A percentile compares a stretch with the other conserved stretches of the same genome.
Evolutionary conservation across 1,139 yeast species (phyloP).

Genomic region (Yamadazyma triangularis): DNA sequence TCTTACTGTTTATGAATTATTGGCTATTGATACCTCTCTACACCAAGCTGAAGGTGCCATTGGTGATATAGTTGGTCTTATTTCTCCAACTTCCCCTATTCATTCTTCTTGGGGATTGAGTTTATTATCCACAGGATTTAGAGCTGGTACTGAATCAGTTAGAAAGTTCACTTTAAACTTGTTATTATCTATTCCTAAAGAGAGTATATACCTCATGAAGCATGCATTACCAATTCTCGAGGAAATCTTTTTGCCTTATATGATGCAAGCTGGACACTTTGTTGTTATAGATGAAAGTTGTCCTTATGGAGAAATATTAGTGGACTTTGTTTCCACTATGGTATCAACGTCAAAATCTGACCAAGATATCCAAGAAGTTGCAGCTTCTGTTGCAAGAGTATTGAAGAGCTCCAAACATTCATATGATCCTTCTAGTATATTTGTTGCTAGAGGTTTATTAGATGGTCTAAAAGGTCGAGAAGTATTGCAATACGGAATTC

Average conservation of each 20-base stretch:
- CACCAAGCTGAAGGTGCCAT: conserved; percentile 84
- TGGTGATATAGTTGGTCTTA: conserved; percentile 54
- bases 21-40: conserved; percentile 80
- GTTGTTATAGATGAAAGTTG: conserved; percentile 39
- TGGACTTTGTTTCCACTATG: conserved; percentile 44
- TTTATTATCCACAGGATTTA: conserved; percentile 69
- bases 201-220: conserved; percentile 47
- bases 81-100: conserved; percentile 48
- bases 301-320: conserved; percentile 52
- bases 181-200: conserved; percentile 48
- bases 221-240: conserved; percentile 47
- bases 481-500: conserved; percentile 9
- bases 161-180: conserved; percentile 59
- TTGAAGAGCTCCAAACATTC: conserved; percentile 46
- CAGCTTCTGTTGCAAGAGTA: conserved; percentile 36
- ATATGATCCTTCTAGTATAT: conserved; percentile 72
- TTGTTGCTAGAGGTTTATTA: conserved; percentile 53
- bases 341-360: conserved; percentile 31
- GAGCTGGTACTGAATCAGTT: conserved; percentile 77
- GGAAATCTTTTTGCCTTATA: conserved; percentile 53
- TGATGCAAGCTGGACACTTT: conserved; percentile 64
- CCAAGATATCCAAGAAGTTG: conserved; percentile 17
- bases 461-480: conserved; percentile 37
- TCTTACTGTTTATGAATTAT: conserved; percentile 70
- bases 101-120: conserved; percentile 74